phyloP scores from a whole-genome alignment of 768 basidiomycete species.

The Tubosaeta sp. region DNA sequence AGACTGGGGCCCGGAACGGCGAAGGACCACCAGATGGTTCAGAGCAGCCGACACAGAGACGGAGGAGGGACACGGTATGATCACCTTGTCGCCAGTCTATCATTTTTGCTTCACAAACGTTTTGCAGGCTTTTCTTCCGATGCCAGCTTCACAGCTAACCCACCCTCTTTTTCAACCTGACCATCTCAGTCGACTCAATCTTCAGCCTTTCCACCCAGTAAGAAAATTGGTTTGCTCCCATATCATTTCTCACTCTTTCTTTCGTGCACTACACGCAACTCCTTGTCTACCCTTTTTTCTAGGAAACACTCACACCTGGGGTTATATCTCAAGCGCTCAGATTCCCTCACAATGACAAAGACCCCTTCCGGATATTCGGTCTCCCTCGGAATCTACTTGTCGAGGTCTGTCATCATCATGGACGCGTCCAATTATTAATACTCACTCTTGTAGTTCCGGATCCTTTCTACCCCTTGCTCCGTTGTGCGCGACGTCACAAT shows the following conservation, averaged over 20 bases:
- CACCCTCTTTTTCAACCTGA: constrained; percentile 41
- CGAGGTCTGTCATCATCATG: constrained; percentile 51
- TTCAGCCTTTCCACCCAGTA: constrained; percentile 45
- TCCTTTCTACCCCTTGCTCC: constrained; percentile 67
- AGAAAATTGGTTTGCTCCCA: constrained; percentile 12
- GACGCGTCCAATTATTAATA: neutral
- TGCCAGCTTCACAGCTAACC: constrained; percentile 36
- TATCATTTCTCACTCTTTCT: neutral
- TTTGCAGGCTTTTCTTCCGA: constrained; percentile 40
- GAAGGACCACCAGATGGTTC: constrained; percentile 10
- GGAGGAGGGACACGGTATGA: constrained; percentile 23
- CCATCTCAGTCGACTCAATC: constrained; percentile 29
- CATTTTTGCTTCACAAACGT: neutral
- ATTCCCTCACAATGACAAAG: constrained; percentile 42
- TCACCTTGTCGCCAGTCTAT: neutral
- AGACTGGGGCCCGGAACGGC: constrained; percentile 7
- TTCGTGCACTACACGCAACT: neutral
- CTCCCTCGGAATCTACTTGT: constrained; percentile 64
- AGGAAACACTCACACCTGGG: constrained; percentile 32
- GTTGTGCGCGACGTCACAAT: constrained; percentile 70
- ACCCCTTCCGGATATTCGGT: constrained; percentile 62
- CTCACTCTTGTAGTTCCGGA: constrained; percentile 46
- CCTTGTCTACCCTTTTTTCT: neutral
- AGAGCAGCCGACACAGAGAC: constrained; percentile 20
- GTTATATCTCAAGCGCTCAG: constrained; percentile 44